Percentiles rank a stretch among this genome's conserved stretches.
phyloP scores from a whole-genome alignment of 2,329 filamentous ascomycete species.

The Trichoderma endophyticum region DNA sequence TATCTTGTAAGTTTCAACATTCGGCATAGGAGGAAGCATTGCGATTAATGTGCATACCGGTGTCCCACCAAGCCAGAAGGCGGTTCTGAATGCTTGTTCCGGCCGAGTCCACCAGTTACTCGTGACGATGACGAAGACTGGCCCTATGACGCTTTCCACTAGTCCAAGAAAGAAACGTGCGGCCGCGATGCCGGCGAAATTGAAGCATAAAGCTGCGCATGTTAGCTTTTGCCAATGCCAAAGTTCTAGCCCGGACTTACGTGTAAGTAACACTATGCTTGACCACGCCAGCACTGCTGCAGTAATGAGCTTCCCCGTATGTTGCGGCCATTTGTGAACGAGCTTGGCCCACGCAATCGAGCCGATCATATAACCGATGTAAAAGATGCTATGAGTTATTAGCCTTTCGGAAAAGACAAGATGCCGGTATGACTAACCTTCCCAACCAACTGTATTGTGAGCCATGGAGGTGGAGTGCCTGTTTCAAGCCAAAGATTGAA shows the following conservation, averaged over 20 bases:
- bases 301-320: neutral
- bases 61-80: neutral
- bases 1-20: neutral
- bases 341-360: neutral
- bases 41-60: neutral
- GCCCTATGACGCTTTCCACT: neutral
- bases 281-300: neutral
- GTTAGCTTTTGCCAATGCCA: neutral
- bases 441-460: neutral
- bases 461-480: neutral
- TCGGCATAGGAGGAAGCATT: neutral
- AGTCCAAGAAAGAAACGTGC: neutral
- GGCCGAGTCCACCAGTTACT: constrained; percentile 1
- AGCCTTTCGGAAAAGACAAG: neutral
- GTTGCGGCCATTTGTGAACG: neutral
- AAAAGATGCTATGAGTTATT: neutral
- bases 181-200: neutral
- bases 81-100: neutral
- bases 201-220: neutral
- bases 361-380: neutral
- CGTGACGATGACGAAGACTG: neutral
- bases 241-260: neutral
- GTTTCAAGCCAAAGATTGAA: neutral
- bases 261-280: neutral
- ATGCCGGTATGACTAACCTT: neutral